Percentiles rank a stretch among this genome's conserved stretches.
Evolutionary conservation across 805 yeast genomes (phyloP).

Genomic region (Wickerhamiella hasegawae): DNA sequence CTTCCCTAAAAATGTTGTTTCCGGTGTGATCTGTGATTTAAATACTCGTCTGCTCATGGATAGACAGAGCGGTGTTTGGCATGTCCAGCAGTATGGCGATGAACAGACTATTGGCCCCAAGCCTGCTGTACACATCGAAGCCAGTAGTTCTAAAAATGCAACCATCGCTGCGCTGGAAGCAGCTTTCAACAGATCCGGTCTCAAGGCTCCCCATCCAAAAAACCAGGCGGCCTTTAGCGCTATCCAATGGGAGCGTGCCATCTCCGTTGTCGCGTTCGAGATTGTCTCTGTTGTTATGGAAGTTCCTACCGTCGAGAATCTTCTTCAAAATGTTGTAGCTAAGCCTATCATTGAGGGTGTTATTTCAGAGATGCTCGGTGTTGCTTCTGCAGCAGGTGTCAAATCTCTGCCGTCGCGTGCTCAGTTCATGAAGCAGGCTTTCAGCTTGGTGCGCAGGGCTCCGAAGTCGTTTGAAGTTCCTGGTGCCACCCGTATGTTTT

Average conservation of each 20-base stretch:
- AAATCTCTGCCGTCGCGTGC: constrained; percentile 38
- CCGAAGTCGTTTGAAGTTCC: constrained; percentile 20
- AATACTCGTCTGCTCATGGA: constrained; percentile 8
- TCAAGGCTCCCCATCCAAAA: constrained; percentile 9
- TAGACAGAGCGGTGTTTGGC: constrained; percentile 5
- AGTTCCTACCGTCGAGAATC: constrained; percentile 40
- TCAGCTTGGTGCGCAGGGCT: constrained; percentile 13
- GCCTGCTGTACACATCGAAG: constrained; percentile 11
- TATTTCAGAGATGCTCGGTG: constrained; percentile 54
- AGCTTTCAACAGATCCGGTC: constrained; percentile 9
- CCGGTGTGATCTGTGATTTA: constrained; percentile 14
- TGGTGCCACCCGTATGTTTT: constrained; percentile 45
- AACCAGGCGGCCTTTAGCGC: constrained; percentile 38
- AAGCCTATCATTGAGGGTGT: constrained; percentile 75
- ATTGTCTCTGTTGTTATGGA: constrained; percentile 65
- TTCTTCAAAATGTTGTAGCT: constrained; percentile 56
- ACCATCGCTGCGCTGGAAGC: constrained; percentile 6
- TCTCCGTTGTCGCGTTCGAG: constrained; percentile 63
- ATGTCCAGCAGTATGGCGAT: constrained; percentile 5
- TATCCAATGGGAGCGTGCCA: constrained; percentile 70
- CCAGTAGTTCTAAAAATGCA: constrained; percentile 5
- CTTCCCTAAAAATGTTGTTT: constrained; percentile 9
- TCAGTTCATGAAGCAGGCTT: constrained; percentile 8
- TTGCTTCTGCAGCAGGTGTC: constrained; percentile 41
- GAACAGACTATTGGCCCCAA: constrained; percentile 2